Conservation (phyloP, 2,329 filamentous ascomycete genomes). For the Colletotrichum incanum region DNA sequence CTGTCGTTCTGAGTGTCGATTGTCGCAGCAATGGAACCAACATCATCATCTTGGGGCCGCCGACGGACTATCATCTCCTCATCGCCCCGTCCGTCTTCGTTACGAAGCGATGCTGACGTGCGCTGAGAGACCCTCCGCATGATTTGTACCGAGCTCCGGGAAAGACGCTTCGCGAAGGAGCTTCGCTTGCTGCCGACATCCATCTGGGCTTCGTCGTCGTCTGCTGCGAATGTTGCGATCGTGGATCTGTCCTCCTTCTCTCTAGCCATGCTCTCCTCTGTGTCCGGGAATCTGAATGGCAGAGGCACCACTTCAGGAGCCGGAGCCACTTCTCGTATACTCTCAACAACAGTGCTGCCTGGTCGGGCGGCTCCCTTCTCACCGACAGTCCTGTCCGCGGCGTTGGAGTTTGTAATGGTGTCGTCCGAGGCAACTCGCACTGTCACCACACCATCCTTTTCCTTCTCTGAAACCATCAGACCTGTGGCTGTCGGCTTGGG, state of each 20-base stretch:
- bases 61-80: conserved; percentile 63
- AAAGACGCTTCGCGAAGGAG: conserved; percentile 65
- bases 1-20: conserved; percentile 68
- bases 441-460: conserved; percentile 64
- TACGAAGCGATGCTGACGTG: conserved; percentile 42
- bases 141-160: conserved; percentile 60
- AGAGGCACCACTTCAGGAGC: conserved; percentile 74
- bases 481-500: conserved; percentile 53
- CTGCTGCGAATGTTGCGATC: conserved; percentile 79
- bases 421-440: conserved; percentile 70
- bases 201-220: conserved; percentile 65
- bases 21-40: conserved; percentile 72
- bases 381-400: not conserved
- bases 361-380: not conserved
- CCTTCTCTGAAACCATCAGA: conserved; percentile 60
- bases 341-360: not conserved
- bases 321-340: conserved; percentile 50
- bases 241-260: conserved; percentile 74
- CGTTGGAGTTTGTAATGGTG: conserved; percentile 49
- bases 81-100: conserved; percentile 48
- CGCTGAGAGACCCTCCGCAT: conserved; percentile 56
- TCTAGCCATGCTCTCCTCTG: conserved; percentile 53
- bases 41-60: conserved; percentile 53
- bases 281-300: conserved; percentile 73
- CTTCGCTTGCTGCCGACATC: conserved; percentile 49